Conservation (phyloP, 176 grass and related monocot genomes). For the Cymbopogon citratus region DNA sequence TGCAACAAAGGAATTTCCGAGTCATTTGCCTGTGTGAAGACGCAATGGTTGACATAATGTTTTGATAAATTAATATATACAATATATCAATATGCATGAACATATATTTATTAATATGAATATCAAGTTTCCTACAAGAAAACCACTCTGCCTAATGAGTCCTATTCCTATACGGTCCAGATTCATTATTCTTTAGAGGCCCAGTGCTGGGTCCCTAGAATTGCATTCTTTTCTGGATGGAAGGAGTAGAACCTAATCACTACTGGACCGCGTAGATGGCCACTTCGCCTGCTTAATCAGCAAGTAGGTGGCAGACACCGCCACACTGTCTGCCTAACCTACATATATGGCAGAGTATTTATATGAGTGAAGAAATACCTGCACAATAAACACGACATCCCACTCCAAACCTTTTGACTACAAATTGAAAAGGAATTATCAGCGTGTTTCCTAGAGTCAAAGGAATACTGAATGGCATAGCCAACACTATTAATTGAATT, state of each 20-base stretch:
- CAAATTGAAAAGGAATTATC: constrained; percentile 34
- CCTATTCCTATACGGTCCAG: background rate
- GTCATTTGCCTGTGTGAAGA: constrained; percentile 67
- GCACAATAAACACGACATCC: constrained; percentile 91
- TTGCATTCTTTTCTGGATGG: background rate
- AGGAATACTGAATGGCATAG: constrained; percentile 6
- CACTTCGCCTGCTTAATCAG: background rate
- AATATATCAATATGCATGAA: background rate
- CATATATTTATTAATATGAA: background rate
- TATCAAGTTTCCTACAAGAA: background rate
- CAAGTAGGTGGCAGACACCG: background rate
- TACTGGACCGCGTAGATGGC: no score
- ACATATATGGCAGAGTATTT: background rate
- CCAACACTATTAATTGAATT: background rate
- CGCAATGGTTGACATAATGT: background rate
- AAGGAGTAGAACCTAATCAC: background rate
- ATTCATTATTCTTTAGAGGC: background rate
- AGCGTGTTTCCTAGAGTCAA: background rate
- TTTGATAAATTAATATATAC: background rate
- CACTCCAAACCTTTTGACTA: constrained; percentile 99
- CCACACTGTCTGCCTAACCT: background rate
- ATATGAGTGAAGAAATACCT: constrained; percentile 55
- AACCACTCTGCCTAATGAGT: background rate
- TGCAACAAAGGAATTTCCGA: constrained; percentile 94
- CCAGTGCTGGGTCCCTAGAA: background rate